phyloP scores from a whole-genome alignment of 202 grass and related monocot genomes.

The Setaria italica region DNA sequence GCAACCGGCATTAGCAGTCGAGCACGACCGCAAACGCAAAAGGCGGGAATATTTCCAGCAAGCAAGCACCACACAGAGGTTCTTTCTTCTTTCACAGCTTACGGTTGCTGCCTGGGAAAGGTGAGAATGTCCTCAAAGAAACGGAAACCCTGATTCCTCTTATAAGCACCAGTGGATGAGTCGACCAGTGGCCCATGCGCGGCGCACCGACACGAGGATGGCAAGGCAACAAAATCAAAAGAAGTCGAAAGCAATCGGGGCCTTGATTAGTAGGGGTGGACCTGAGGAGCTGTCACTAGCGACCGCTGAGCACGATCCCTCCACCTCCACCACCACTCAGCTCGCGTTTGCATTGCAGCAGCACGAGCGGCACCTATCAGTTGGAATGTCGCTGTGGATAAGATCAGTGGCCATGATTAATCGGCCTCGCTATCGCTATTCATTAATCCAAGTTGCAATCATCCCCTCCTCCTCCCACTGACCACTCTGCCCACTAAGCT shows the following conservation, averaged over 20 bases:
- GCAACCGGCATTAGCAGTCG: conserved; percentile 1
- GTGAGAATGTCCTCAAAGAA: conserved; percentile 15
- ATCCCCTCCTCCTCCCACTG: not conserved
- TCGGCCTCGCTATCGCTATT: not conserved
- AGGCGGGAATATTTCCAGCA: conserved; percentile 21
- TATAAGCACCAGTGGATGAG: conserved; percentile 34
- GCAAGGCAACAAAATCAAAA: conserved; percentile 6
- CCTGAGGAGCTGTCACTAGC: conserved; percentile 33
- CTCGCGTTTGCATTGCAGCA: not conserved
- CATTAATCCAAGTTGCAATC: conserved; percentile 9
- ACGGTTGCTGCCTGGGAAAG: not conserved
- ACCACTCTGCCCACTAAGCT: not conserved
- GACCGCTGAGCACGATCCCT: not conserved
- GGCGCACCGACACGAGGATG: conserved; percentile 38
- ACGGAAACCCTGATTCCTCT: conserved; percentile 15
- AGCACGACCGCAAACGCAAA: not conserved
- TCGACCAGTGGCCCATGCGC: not conserved
- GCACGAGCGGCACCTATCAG: conserved; percentile 27
- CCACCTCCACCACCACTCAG: conserved; percentile 19
- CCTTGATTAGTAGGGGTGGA: conserved; percentile 28
- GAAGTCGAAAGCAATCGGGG: conserved; percentile 32
- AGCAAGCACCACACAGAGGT: not conserved
- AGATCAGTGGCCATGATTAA: conserved; percentile 37
- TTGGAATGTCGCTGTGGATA: conserved; percentile 49
- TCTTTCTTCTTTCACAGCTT: not conserved